These are phyloP conservation scores for Penicillium thymicola DNA, from an alignment of 2,329 filamentous ascomycete genomes.

Conservation along the genomic window DNA sequence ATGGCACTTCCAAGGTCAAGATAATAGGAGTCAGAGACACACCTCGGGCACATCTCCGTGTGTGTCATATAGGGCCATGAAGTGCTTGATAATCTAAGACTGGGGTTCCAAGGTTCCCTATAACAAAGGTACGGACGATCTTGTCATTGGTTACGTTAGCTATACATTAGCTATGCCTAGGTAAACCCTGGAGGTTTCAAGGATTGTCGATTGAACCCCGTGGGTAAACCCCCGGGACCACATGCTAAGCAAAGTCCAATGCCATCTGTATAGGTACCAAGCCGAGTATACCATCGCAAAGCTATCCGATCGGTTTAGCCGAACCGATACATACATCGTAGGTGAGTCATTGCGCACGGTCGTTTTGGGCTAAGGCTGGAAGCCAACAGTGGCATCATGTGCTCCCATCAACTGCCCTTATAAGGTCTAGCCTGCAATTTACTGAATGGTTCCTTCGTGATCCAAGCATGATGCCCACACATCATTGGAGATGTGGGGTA, in stretches of 20 bases:
- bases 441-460: constrained; percentile 7
- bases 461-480: constrained; percentile 15
- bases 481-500: constrained; percentile 14
- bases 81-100: constrained; percentile 11
- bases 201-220: neutral
- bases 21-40: constrained; percentile 1
- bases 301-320: neutral
- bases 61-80: neutral
- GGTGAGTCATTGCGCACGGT: constrained; percentile 22
- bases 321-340: constrained; percentile 6
- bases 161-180: neutral
- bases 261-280: neutral
- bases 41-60: constrained; percentile 12
- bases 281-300: neutral
- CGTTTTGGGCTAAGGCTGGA: neutral
- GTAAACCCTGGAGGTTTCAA: neutral
- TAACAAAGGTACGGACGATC: neutral
- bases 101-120: constrained; percentile 7
- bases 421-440: constrained; percentile 6
- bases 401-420: constrained; percentile 5
- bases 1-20: neutral
- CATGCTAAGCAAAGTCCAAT: neutral
- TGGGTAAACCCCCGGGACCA: neutral
- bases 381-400: constrained; percentile 14
- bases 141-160: neutral